phyloP scores from a whole-genome alignment of 2,329 filamentous ascomycete genomes.

The Microsporum audouinii region DNA sequence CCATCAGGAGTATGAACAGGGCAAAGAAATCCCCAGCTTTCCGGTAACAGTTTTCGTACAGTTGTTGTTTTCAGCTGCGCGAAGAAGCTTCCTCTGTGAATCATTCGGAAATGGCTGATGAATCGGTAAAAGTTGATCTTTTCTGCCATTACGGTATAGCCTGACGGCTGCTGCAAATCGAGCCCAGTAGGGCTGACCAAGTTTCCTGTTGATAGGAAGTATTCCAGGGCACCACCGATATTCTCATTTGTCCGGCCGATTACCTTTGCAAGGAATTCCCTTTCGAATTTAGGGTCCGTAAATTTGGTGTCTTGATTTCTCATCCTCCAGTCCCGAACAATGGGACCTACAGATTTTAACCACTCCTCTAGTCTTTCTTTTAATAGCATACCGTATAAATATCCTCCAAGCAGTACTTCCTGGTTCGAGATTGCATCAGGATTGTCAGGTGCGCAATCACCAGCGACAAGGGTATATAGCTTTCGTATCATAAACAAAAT shows the following conservation, averaged over 20 bases:
- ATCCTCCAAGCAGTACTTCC: constrained; percentile 84
- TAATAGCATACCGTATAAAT: constrained; percentile 86
- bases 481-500: constrained; percentile 94
- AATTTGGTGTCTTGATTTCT: constrained; percentile 49
- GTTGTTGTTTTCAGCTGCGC: constrained; percentile 95
- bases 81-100: constrained; percentile 97
- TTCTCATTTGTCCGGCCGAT: constrained; percentile 78
- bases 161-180: constrained; percentile 86
- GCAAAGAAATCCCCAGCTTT: constrained; percentile 96
- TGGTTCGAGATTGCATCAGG: constrained; percentile 95
- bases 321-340: constrained; percentile 45
- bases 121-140: constrained; percentile 99
- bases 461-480: constrained; percentile 82
- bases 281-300: constrained; percentile 61
- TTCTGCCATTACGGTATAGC: constrained; percentile 92
- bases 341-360: constrained; percentile 51
- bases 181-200: constrained; percentile 81
- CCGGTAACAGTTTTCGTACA: constrained; percentile 85
- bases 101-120: constrained; percentile 98
- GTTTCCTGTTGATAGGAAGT: constrained; percentile 94
- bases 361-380: constrained; percentile 93
- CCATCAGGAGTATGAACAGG: constrained; percentile 97
- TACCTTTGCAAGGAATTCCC: constrained; percentile 67
- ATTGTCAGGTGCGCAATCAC: constrained; percentile 87
- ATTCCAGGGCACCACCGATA: constrained; percentile 74